A percentile compares a stretch with the other conserved stretches of the same genome.
phyloP scores from a whole-genome alignment of 1,284 basidiomycete species.

The Cutaneotrichosporon sp. region DNA sequence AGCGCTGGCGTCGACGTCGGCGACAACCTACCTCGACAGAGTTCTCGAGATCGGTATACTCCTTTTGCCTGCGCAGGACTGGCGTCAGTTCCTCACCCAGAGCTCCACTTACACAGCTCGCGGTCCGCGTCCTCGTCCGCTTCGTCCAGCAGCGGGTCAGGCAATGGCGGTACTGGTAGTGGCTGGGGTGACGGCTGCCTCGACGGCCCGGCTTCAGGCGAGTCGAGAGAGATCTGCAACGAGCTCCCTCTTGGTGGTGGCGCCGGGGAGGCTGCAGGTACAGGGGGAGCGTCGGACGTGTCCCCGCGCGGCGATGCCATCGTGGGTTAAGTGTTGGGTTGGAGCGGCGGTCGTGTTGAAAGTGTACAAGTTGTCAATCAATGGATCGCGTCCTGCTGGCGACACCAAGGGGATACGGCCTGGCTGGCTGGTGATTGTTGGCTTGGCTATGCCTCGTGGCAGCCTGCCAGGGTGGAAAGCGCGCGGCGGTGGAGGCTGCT shows the following conservation, averaged over 20 bases:
- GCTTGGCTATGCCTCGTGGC: not conserved
- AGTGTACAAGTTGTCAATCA: not conserved
- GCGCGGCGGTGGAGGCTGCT: not conserved
- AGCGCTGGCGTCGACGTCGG: not conserved
- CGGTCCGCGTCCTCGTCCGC: conserved; percentile 25
- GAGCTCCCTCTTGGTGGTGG: conserved; percentile 1
- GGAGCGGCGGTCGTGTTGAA: not conserved
- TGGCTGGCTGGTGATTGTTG: too few species aligned
- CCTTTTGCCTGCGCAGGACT: conserved; percentile 33
- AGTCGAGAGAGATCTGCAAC: conserved; percentile 13
- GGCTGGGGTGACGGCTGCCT: conserved; percentile 2
- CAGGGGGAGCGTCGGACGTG: too few species aligned
- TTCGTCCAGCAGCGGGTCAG: conserved; percentile 25
- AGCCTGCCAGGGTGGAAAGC: too few species aligned
- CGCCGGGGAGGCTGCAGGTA: too few species aligned
- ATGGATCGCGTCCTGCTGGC: too few species aligned
- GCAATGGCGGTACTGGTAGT: conserved; percentile 1
- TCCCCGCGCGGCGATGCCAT: not conserved
- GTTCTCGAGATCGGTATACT: conserved; percentile 38
- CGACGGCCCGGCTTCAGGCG: conserved; percentile 13
- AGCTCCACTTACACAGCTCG: conserved; percentile 31
- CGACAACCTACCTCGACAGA: conserved; percentile 35
- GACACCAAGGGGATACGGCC: not conserved
- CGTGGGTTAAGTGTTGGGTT: not conserved
- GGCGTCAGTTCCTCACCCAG: conserved; percentile 15